Evolutionary conservation across 2,329 filamentous ascomycete genomes (phyloP).

Genomic region (Epichloe aotearoae): DNA sequence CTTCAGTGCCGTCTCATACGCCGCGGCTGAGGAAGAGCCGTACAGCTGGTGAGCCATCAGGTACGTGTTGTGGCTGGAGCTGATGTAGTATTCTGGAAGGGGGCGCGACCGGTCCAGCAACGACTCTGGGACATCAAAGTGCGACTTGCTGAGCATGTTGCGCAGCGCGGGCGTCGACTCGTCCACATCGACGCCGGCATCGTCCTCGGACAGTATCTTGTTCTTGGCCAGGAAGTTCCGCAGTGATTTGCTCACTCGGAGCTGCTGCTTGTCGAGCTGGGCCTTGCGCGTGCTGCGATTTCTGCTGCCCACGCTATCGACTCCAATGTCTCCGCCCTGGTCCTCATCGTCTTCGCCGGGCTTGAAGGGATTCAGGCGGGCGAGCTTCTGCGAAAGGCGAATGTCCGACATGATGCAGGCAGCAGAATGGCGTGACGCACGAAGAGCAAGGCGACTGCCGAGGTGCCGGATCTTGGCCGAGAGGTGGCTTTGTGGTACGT

Average conservation of each 20-base stretch:
- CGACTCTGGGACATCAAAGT: conserved; percentile 41
- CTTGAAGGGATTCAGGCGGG: conserved; percentile 19
- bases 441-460: too few species aligned
- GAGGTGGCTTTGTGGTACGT: too few species aligned
- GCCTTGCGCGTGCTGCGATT: conserved; percentile 38
- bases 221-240: conserved; percentile 42
- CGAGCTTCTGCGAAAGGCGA: conserved; percentile 16
- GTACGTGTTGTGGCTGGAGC: conserved; percentile 63
- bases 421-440: neutral
- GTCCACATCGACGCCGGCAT: conserved; percentile 30
- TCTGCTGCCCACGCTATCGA: conserved; percentile 41
- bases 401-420: conserved; percentile 11
- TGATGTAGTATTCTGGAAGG: conserved; percentile 58
- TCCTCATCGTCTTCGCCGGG: conserved; percentile 20
- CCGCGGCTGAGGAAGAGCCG: conserved; percentile 46
- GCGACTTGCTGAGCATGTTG: conserved; percentile 40
- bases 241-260: conserved; percentile 46
- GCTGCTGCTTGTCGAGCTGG: conserved; percentile 35
- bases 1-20: conserved; percentile 48
- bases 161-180: conserved; percentile 32
- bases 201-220: conserved; percentile 32
- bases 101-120: conserved; percentile 45
- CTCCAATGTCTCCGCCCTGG: conserved; percentile 19
- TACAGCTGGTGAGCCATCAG: conserved; percentile 56
- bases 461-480: too few species aligned